These are phyloP conservation scores for Taphrina pruni DNA, from an alignment of 1,139 yeast species.

Conservation along the genomic window DNA sequence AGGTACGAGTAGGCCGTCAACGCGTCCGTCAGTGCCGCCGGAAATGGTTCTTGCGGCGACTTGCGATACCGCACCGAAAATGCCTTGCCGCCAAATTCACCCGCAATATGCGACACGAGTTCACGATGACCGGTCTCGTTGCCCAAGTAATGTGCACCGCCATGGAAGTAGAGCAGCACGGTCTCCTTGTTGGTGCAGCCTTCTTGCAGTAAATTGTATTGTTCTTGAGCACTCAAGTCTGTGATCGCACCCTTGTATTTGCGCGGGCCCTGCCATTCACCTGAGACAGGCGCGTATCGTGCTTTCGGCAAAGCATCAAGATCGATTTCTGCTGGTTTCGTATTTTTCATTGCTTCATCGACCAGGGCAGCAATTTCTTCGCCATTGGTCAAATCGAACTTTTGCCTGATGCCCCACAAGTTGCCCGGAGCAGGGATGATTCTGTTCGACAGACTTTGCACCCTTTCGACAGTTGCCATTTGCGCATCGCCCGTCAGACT, in stretches of 20 bases:
- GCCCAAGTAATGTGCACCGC: constrained; percentile 55
- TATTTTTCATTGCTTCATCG: constrained; percentile 15
- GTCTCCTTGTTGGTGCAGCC: constrained; percentile 48
- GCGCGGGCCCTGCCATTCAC: constrained; percentile 18
- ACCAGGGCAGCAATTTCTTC: constrained; percentile 18
- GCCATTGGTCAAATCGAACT: constrained; percentile 2
- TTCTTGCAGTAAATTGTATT: constrained; percentile 12
- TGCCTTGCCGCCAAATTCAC: constrained; percentile 25
- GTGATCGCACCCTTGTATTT: constrained; percentile 9
- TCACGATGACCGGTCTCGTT: constrained; percentile 38
- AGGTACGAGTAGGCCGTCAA: constrained; percentile 44
- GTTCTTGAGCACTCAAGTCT: constrained; percentile 9
- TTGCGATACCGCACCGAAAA: constrained; percentile 36
- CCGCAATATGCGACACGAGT: constrained; percentile 27
- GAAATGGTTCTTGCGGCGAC: constrained; percentile 39
- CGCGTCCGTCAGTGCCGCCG: constrained; percentile 44
- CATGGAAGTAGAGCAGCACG: constrained; percentile 53
- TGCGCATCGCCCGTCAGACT: constrained; percentile 22
- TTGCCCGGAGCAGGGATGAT: constrained; percentile 10
- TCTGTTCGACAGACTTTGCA: constrained; percentile 21
- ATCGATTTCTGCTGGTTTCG: constrained; percentile 8
- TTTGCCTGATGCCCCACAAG: constrained; percentile 16
- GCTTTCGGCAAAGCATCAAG: background rate
- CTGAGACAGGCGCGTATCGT: background rate
- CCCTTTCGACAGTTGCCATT: constrained; percentile 23